Evolutionary conservation across 306 rosid species (phyloP).

Genomic region (Pterocarpus santalinus): DNA sequence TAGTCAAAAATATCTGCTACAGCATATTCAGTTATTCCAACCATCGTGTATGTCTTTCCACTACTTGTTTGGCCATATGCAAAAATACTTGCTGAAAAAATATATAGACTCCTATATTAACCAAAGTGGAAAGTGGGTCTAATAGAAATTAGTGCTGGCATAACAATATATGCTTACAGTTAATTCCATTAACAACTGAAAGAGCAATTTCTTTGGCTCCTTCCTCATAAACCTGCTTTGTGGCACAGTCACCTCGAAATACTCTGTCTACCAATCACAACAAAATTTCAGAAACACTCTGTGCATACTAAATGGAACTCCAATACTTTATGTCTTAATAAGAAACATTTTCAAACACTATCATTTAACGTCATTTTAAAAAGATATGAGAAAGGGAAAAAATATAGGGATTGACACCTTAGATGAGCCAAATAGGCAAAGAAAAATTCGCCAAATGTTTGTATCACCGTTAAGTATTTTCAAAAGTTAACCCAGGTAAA

Average conservation of each 20-base stretch:
- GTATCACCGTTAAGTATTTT: slow-evolving; percentile 5
- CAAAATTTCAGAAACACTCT: slow-evolving; percentile 44
- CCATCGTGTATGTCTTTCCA: slow-evolving; percentile 99
- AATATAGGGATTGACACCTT: slow-evolving; percentile 13
- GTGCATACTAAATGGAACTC: slow-evolving; percentile 8
- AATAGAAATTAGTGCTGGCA: slow-evolving; percentile 44
- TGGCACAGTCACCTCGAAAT: slow-evolving; percentile 85
- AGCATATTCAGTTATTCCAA: slow-evolving; percentile 91
- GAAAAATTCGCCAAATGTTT: slow-evolving; percentile 32
- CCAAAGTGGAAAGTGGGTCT: slow-evolving; percentile 32
- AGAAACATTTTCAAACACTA: neutral
- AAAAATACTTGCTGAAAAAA: slow-evolving; percentile 87
- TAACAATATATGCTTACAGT: slow-evolving; percentile 71
- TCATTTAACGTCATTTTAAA: slow-evolving; percentile 8
- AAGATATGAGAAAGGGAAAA: neutral
- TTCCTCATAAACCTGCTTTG: slow-evolving; percentile 90
- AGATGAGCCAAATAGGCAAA: slow-evolving; percentile 27
- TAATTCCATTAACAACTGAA: slow-evolving; percentile 91
- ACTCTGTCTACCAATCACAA: slow-evolving; percentile 76
- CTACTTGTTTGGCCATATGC: slow-evolving; percentile 99
- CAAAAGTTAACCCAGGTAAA: neutral
- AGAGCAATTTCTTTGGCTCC: slow-evolving; percentile 91
- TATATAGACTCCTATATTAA: slow-evolving; percentile 41
- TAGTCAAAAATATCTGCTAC: slow-evolving; percentile 92
- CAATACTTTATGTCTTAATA: neutral